Conservation (phyloP, 2,329 filamentous ascomycete species). For the Trichoderma polysporum region DNA sequence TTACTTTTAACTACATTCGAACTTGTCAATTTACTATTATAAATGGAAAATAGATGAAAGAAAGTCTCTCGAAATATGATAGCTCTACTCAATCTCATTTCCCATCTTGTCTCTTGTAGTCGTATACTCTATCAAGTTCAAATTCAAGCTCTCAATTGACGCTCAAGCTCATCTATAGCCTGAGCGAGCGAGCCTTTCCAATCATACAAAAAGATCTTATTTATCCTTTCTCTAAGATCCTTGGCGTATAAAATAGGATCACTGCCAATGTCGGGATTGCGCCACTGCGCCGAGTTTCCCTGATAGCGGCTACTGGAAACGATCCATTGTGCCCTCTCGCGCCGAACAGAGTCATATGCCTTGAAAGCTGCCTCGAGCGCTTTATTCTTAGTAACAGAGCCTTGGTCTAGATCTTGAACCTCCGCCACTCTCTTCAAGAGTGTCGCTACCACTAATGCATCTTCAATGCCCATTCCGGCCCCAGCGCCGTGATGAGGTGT, state of each 20-base stretch:
- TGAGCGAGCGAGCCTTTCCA: background rate
- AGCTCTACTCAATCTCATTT: background rate
- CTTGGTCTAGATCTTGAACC: background rate
- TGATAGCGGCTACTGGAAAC: constrained; percentile 21
- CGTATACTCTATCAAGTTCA: background rate
- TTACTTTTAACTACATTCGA: background rate
- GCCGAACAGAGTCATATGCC: constrained; percentile 16
- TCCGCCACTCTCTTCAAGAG: background rate
- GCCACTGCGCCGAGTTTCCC: background rate
- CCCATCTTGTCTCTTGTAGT: too few species aligned
- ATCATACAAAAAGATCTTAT: background rate
- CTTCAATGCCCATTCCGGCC: constrained; percentile 32
- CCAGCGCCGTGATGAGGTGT: constrained; percentile 30
- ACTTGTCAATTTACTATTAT: background rate
- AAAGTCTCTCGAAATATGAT: background rate
- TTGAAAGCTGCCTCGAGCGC: constrained; percentile 3
- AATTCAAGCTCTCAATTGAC: background rate
- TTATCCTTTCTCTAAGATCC: background rate
- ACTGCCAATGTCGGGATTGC: background rate
- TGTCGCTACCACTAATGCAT: constrained; percentile 21
- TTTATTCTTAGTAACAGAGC: background rate
- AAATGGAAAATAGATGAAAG: background rate
- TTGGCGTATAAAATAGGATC: background rate
- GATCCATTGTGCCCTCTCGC: constrained; percentile 20
- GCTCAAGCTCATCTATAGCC: background rate